A percentile compares a stretch with the other conserved stretches of the same genome.
phyloP scores from a whole-genome alignment of 2,329 filamentous ascomycete species.

The Venturia effusa region DNA sequence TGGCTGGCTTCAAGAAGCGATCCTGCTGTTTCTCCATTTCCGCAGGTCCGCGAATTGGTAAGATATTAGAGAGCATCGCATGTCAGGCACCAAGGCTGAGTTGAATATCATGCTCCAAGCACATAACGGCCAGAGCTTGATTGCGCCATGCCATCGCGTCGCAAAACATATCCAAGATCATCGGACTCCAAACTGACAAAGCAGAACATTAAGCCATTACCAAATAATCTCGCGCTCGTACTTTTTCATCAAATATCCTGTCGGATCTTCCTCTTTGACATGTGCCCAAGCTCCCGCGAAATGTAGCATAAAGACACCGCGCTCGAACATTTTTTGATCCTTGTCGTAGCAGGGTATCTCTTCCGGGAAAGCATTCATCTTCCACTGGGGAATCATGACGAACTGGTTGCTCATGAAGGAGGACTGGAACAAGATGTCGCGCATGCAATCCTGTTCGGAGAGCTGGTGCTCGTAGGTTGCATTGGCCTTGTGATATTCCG shows the following conservation, averaged over 20 bases:
- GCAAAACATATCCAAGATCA: neutral
- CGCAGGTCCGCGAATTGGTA: too few species aligned
- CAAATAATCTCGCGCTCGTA: constrained; percentile 9
- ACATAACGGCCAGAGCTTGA: neutral
- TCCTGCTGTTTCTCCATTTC: too few species aligned
- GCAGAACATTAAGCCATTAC: neutral
- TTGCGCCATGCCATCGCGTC: neutral
- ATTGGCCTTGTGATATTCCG: constrained; percentile 18
- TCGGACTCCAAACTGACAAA: neutral
- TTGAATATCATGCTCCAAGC: too few species aligned
- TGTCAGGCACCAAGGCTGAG: too few species aligned
- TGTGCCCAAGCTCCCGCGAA: constrained; percentile 33
- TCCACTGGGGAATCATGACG: constrained; percentile 23
- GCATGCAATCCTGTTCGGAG: constrained; percentile 30
- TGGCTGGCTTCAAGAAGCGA: too few species aligned
- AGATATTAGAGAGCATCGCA: too few species aligned
- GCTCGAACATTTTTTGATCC: constrained; percentile 20
- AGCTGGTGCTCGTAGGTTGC: constrained; percentile 16
- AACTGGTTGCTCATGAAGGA: neutral
- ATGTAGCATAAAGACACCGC: constrained; percentile 28
- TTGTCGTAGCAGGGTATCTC: constrained; percentile 29
- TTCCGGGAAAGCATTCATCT: constrained; percentile 29
- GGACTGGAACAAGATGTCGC: constrained; percentile 20
- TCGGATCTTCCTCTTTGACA: constrained; percentile 20
- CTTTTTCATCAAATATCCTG: constrained; percentile 8